Conservation (phyloP, 129 eudicot genomes). For the Pittosporum tobira region DNA sequence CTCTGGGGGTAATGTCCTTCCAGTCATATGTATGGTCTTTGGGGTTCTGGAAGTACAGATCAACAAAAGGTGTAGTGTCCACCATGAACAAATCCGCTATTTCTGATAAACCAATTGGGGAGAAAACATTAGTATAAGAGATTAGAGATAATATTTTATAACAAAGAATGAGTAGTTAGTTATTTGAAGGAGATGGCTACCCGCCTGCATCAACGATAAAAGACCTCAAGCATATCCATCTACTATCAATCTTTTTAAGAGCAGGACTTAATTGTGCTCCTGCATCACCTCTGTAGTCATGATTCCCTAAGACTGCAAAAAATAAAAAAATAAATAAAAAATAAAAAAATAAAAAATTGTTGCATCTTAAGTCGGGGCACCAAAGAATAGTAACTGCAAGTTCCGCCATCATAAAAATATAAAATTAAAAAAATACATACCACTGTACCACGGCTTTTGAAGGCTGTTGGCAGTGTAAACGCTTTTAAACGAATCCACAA, state of each 20-base stretch:
- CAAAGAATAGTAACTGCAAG: too few relatives aligned
- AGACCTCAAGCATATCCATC: conserved; percentile 62
- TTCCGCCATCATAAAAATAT: too few relatives aligned
- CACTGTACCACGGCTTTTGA: conserved; percentile 56
- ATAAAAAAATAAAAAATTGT: too few relatives aligned
- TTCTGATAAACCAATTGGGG: conserved; percentile 15
- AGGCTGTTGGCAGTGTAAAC: conserved; percentile 56
- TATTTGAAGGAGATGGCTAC: too few relatives aligned
- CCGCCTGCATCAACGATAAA: conserved; percentile 44
- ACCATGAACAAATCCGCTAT: conserved; percentile 54
- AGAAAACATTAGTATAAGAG: neutral
- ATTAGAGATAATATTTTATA: too few relatives aligned
- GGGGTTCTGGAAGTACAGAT: conserved; percentile 38
- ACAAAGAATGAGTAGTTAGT: too few relatives aligned
- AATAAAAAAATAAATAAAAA: neutral
- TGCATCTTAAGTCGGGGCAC: too few relatives aligned
- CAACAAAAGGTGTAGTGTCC: conserved; percentile 62
- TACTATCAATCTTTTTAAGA: conserved; percentile 40
- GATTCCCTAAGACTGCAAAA: conserved; percentile 55
- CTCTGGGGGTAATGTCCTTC: conserved; percentile 46
- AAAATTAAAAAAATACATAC: too few relatives aligned
- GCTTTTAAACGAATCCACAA: conserved; percentile 40
- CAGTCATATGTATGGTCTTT: conserved; percentile 53
- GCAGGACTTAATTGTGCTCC: conserved; percentile 48
- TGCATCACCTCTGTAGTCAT: conserved; percentile 59